A percentile compares a stretch with the other conserved stretches of the same genome.
These are phyloP conservation scores for Alternaria triticina DNA, from an alignment of 2,329 filamentous ascomycete genomes.

Conservation along the genomic window DNA sequence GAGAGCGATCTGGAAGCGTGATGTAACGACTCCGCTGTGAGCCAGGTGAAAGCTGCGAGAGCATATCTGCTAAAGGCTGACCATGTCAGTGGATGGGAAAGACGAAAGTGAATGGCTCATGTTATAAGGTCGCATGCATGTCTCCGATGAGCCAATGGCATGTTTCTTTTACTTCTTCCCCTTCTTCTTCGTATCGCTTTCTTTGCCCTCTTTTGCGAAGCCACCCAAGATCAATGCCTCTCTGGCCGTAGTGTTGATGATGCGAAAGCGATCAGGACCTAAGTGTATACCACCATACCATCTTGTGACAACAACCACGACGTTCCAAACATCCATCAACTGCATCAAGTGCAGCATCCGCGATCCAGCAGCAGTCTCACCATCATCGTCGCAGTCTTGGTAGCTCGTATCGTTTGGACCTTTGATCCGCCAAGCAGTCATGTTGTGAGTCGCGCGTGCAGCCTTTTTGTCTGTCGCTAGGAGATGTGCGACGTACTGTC, in stretches of 20 bases:
- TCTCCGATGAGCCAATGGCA: no score
- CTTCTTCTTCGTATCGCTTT: conserved; percentile 38
- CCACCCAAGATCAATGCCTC: conserved; percentile 83
- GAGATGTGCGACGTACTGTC: conserved; percentile 73
- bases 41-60: background rate
- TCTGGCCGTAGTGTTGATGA: conserved; percentile 86
- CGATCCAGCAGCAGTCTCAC: conserved; percentile 88
- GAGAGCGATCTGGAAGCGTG: background rate
- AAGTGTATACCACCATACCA: conserved; percentile 95
- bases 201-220: conserved; percentile 63
- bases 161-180: conserved; percentile 34
- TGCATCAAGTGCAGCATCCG: conserved; percentile 89
- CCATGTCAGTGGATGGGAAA: no score
- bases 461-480: conserved; percentile 83
- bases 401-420: conserved; percentile 63
- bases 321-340: conserved; percentile 91
- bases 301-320: conserved; percentile 88
- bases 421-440: conserved; percentile 88
- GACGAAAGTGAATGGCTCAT: no score
- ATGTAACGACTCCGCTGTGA: background rate
- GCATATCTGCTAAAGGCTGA: no score
- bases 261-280: conserved; percentile 85
- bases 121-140: no score
- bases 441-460: conserved; percentile 90
- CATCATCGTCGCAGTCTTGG: conserved; percentile 96